Base-by-base conservation (phyloP, 495 filamentous ascomycete species). In the Xeromyces bisporus region DNA sequence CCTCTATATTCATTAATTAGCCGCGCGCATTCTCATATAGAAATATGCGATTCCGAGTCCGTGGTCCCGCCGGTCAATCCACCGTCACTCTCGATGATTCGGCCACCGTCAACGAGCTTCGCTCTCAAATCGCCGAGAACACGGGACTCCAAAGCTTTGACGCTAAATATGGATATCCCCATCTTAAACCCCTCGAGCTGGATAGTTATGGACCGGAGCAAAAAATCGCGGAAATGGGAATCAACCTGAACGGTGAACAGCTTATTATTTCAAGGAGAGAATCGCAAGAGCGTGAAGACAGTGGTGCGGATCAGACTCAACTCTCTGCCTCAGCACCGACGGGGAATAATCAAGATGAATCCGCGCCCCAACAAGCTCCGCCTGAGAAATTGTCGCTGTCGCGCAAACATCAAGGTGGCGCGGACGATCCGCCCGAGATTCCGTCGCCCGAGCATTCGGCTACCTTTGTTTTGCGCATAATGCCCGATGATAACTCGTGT, bases 401-500 rank as follows among this genome's bases (percentile, higher is more conserved):
- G 8, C 42, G 41, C 28, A 37, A 37, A 5, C 39, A 38, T 6
- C 27, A 40, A 26, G 33, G 26, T 13, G 14, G 36, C 7, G 39
- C 51, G 5, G 57, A 58, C 16, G 80, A 86, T 40, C 71, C 78
- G 4, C 80, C 80, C 0, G 77, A 82, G 43, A 47, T 82, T n/a
- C 58, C 70, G 0, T 56, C 81, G 2, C 62, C 73, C 14, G 56
- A 64, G 13, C 72, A 69, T 32, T 58, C 58, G 7, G 73, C 73
- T 15, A 80, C 70, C 0, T 55, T 85, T 15, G 74, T 93, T 17
- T 71, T 94, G 3, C 75, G 89, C 2, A 82, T 96, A 20, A 94
- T 97, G 89, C 82, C 86, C 7, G 89, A 94, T 46, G 89, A 97
- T 49, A 94, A 94, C 52, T 80, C 73, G 26, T 97, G 89, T 53